Conservation (phyloP, 2,329 filamentous ascomycete genomes). For the Neonectria magnoliae region DNA sequence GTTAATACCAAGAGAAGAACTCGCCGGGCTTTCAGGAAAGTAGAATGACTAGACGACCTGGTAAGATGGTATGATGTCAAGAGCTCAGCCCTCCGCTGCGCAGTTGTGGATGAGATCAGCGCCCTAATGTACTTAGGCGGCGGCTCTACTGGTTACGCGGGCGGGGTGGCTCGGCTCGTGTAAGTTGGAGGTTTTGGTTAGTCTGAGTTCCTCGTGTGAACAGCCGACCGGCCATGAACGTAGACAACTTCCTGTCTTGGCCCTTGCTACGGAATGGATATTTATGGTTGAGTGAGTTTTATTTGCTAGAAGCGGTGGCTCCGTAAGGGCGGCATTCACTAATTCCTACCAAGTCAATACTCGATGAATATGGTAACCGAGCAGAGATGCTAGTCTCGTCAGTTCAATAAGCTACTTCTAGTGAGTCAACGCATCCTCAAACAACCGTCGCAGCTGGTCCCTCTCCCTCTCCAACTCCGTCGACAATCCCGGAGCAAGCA, state of each 20-base stretch:
- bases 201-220: background rate
- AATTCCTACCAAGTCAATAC: background rate
- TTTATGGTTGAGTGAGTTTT: background rate
- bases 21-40: too few relatives aligned
- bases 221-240: background rate
- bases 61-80: background rate
- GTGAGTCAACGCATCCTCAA: conserved; percentile 67
- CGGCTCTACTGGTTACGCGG: background rate
- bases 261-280: background rate
- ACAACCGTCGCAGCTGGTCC: conserved; percentile 75
- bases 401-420: conserved; percentile 26
- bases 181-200: background rate
- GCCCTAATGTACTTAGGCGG: background rate
- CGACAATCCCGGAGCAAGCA: conserved; percentile 85
- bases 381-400: background rate
- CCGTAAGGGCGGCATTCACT: background rate
- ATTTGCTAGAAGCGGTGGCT: background rate
- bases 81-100: background rate
- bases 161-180: conserved; percentile 7
- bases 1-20: background rate
- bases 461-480: conserved; percentile 75
- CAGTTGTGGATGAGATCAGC: background rate
- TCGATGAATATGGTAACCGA: background rate
- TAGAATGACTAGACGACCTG: too few relatives aligned
- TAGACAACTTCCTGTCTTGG: background rate